Evolutionary conservation across 2,329 filamentous ascomycete species (phyloP).

Genomic region (Microdochium paspali): DNA sequence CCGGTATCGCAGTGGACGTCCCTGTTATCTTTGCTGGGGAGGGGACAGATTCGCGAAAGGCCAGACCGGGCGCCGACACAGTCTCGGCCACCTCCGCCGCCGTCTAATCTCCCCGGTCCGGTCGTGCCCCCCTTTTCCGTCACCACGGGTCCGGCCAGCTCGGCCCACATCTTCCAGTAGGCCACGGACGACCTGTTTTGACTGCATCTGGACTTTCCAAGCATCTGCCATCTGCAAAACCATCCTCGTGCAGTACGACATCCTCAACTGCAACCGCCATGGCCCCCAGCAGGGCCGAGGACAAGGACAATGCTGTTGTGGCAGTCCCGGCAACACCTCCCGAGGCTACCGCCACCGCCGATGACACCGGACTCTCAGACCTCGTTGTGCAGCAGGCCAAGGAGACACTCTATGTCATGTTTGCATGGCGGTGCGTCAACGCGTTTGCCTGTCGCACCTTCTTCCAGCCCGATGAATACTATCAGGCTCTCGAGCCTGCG

Average conservation of each 20-base stretch:
- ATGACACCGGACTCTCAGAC: not conserved
- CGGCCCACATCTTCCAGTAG: too few relatives aligned
- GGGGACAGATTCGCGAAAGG: too few relatives aligned
- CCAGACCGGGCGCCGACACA: not conserved
- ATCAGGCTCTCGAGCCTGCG: conserved; percentile 89
- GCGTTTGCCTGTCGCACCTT: conserved; percentile 74
- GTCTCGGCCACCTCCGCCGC: not conserved
- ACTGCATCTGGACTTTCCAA: too few relatives aligned
- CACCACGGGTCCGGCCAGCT: not conserved
- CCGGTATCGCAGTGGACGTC: too few relatives aligned
- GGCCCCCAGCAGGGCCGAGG: not conserved
- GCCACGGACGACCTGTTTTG: too few relatives aligned
- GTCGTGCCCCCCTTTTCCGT: not conserved
- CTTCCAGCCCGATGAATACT: conserved; percentile 98
- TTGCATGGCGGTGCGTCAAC: conserved; percentile 72
- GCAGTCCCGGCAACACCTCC: not conserved
- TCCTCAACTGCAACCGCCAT: not conserved
- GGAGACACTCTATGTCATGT: conserved; percentile 28
- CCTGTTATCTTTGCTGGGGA: too few relatives aligned
- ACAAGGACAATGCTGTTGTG: not conserved
- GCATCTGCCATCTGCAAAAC: too few relatives aligned
- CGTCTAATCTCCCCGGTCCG: not conserved
- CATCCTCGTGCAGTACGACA: too few relatives aligned
- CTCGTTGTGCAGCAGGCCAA: conserved; percentile 11
- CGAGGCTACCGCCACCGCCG: not conserved